Evolutionary conservation across 83 land plant genomes (phyloP), one percentile per base, ranked within the genome.

Genomic region (Picea abies): DNA sequence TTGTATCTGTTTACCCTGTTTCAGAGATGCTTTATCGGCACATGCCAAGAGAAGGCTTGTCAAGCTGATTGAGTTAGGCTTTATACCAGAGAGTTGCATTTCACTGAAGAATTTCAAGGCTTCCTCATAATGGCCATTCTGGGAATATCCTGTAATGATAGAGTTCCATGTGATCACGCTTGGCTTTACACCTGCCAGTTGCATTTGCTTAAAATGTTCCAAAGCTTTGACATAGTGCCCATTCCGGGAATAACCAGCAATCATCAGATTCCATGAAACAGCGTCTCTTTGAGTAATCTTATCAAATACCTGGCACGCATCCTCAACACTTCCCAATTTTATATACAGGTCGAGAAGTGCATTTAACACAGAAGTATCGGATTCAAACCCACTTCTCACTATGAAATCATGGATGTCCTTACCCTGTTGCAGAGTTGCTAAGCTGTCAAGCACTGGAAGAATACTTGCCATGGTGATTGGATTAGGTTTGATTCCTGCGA

Each of bases 261-360:
- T 68, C 71, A 68, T 68, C 20, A 16, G 9, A 16, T 29, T 69
- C 73, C 73, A 69, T 5, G 73, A 35, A 16, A 69, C 35, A 19
- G 19, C 44, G 4, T 69, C 37, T 69, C 73, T 69, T 35, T 19
- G 73, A 69, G 73, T 44, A 88, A 89, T 89, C 35, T 66, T 29
- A 63, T 83, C 77, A 80, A 92, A 92, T 0, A 89, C 25, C 60
- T 29, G 32, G n/a, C 83, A 23, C 29, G 87, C 94, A 68, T 15
- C 83, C 1, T 80, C 85, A 20, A 85, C 69, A 76, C 88, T 82
- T 4, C 86, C 89, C 29, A 41, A 68, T 60, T 80, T 83, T 20
- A 60, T 32, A 76, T 76, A 76, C 61, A 76, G 47, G 4, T 26
- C 56, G 12, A 76, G 32, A 4, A 76, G 35, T 17, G 60, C 61